These are phyloP conservation scores for Talaromyces sp. DNA, from an alignment of 2,329 filamentous ascomycete genomes.

Conservation along the genomic window DNA sequence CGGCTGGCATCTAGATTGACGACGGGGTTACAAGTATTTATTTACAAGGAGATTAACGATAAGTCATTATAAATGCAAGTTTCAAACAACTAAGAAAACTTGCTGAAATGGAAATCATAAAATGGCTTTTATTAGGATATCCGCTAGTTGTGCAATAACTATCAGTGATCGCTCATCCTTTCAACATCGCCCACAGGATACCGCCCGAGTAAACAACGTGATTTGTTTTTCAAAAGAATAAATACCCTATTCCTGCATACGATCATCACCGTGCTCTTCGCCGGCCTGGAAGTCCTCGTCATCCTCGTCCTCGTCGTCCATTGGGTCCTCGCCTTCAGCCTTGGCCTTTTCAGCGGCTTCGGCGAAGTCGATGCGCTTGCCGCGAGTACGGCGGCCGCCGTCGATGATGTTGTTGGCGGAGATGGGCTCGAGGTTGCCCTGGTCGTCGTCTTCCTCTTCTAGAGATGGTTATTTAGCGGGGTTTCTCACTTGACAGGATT, in stretches of 20 bases:
- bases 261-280: slow-evolving; percentile 27
- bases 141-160: neutral
- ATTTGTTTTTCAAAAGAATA: neutral
- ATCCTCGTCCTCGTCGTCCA: slow-evolving; percentile 56
- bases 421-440: slow-evolving; percentile 81
- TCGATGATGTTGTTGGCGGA: slow-evolving; percentile 80
- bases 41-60: neutral
- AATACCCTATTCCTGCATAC: slow-evolving; percentile 33
- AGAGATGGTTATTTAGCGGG: neutral
- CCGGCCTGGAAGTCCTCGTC: slow-evolving; percentile 32
- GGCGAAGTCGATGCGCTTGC: slow-evolving; percentile 86
- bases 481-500: neutral
- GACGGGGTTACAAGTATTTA: too few relatives aligned
- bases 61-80: neutral
- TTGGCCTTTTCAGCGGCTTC: slow-evolving; percentile 81
- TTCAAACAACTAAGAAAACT: neutral
- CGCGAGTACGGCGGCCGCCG: slow-evolving; percentile 76
- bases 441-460: slow-evolving; percentile 63
- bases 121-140: neutral
- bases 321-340: slow-evolving; percentile 64
- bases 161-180: neutral
- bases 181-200: neutral
- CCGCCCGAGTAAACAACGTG: neutral
- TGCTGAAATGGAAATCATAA: neutral
- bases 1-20: neutral